A percentile compares a stretch with the other conserved stretches of the same genome.
phyloP scores from a whole-genome alignment of 2,329 filamentous ascomycete genomes.

The Aspergillus clavatus region DNA sequence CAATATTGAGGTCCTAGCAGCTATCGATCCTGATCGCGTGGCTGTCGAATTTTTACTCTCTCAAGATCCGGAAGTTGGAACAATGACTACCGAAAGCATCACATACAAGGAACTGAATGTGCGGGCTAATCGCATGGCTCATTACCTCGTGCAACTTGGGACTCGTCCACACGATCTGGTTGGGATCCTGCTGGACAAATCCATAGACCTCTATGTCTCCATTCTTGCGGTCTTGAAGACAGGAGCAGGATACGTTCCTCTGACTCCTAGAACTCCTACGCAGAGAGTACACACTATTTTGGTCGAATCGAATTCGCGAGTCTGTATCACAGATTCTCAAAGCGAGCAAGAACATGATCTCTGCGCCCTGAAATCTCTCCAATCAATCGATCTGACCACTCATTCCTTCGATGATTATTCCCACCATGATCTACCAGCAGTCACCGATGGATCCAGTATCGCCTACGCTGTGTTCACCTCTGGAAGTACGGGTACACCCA shows the following conservation, averaged over 20 bases:
- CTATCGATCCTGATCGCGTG: slow-evolving; percentile 51
- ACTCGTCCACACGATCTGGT: slow-evolving; percentile 55
- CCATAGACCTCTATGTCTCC: slow-evolving; percentile 63
- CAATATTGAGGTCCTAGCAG: slow-evolving; percentile 38
- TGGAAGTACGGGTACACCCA: slow-evolving; percentile 39
- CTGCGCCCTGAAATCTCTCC: slow-evolving; percentile 7
- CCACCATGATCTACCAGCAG: slow-evolving; percentile 9
- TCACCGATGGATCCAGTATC: slow-evolving; percentile 42
- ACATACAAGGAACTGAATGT: slow-evolving; percentile 63
- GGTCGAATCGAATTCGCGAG: slow-evolving; percentile 50
- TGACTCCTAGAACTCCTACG: slow-evolving; percentile 65
- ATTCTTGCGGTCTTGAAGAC: slow-evolving; percentile 71
- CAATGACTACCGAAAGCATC: slow-evolving; percentile 40
- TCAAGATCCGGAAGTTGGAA: slow-evolving; percentile 22
- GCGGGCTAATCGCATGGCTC: slow-evolving; percentile 60
- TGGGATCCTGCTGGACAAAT: slow-evolving; percentile 76
- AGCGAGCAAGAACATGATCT: neutral
- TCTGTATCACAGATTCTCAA: slow-evolving; percentile 39
- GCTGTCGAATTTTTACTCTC: slow-evolving; percentile 47
- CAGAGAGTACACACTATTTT: slow-evolving; percentile 60
- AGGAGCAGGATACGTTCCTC: slow-evolving; percentile 74
- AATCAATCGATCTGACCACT: slow-evolving; percentile 10
- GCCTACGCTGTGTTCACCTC: slow-evolving; percentile 81
- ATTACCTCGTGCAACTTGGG: slow-evolving; percentile 48
- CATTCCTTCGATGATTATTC: slow-evolving; percentile 12